Base-by-base conservation (phyloP, 2,329 filamentous ascomycete genomes). In the Fusarium sp. region DNA sequence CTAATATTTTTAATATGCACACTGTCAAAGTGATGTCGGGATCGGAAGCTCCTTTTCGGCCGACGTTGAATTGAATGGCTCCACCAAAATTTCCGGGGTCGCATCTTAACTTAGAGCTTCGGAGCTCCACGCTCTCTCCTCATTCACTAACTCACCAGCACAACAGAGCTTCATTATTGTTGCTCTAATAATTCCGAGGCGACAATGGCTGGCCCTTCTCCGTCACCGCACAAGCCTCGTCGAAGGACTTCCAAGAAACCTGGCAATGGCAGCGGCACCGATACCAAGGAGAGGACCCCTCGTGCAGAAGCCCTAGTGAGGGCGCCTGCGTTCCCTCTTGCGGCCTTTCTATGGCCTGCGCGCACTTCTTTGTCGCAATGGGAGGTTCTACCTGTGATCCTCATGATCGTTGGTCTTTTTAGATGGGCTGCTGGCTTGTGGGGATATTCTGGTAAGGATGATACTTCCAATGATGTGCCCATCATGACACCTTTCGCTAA, bases 341-440 rank as follows among this genome's bases (percentile, higher is more conserved):
- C 93, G 2, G 91, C 94, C n/a, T 95, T 99, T 76, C 87, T 99
- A 51, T 97, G 95, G 93, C 94, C 94, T 51, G 92, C 94, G 23
- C 91, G 94, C 68, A 91, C 91, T 52, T 91, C 92, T 1, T 84
- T 89, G 18, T 97, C 94, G 55, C 92, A 95, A 92, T 98, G 96
- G 95, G 89, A 97, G 74, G 87, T 95, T 6, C 82, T 99, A 33
- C 94, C 96, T 3, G 82, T 97, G 72, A 90, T 97, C 6, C 83
- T 99, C 55, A 97, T 98, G 91, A 88, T 86, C 3, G 93, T 89
- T n/a, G 94, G 94, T 20, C 85, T 99, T 46, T 97, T 98, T 77
- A 86, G 96, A 73, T 98, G 96, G 96, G 91, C 92, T 33, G 92
- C 93, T 47, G 92, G 94, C 30, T 84, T 98, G 42, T 98, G 96